Conservation (phyloP, 192 early-diverging fungal genomes). For the Phlyctochytrium planicorne region DNA sequence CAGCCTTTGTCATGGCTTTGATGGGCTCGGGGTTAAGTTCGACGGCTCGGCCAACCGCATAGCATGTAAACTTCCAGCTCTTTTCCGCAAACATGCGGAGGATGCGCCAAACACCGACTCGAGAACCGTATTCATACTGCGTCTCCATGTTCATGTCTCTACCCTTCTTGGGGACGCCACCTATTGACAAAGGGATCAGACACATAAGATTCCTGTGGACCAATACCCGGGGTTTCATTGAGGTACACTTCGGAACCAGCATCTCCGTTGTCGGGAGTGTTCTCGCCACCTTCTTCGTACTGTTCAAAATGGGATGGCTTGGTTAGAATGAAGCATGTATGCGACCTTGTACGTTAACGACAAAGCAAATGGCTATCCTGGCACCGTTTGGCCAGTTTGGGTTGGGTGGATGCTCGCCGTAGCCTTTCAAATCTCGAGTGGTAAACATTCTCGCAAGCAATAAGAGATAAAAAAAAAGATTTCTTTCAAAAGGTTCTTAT, state of each 20-base stretch:
- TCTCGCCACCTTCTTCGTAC: constrained; percentile 53
- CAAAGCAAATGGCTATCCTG: constrained; percentile 48
- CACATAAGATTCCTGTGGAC: background rate
- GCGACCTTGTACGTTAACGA: constrained; percentile 35
- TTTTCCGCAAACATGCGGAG: constrained; percentile 34
- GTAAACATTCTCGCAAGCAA: constrained; percentile 18
- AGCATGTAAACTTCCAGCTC: constrained; percentile 46
- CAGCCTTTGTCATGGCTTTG: constrained; percentile 31
- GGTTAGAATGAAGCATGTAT: constrained; percentile 1
- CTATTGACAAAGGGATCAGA: too few species aligned
- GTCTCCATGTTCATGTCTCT: constrained; percentile 51
- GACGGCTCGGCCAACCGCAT: constrained; percentile 52
- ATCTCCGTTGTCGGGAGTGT: constrained; percentile 48
- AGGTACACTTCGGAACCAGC: constrained; percentile 47
- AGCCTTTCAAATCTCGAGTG: constrained; percentile 43
- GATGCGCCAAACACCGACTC: constrained; percentile 50
- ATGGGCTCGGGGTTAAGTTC: constrained; percentile 44
- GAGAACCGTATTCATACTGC: constrained; percentile 56
- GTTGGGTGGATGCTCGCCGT: constrained; percentile 40
- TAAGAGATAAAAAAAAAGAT: too few species aligned
- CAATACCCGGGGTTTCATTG: constrained; percentile 43
- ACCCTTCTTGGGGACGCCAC: background rate
- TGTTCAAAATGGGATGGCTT: background rate
- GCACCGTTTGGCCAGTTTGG: constrained; percentile 51
- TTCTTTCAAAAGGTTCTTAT: too few species aligned